These are phyloP conservation scores for Apostasia ramifera DNA, from an alignment of 106 monocot genomes.

Conservation along the genomic window DNA sequence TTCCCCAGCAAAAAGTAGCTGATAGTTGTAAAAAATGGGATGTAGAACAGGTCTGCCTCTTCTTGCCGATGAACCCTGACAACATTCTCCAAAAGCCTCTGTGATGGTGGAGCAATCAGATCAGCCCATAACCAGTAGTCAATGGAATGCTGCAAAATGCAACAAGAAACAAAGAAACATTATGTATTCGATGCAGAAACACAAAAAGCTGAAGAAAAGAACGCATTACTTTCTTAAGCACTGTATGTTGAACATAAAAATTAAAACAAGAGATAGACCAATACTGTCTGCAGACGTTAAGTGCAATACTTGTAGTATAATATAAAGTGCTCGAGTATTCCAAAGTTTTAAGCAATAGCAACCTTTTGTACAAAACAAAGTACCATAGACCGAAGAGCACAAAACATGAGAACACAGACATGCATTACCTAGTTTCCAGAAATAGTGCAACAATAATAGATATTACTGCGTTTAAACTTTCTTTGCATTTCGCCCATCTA, in stretches of 20 bases:
- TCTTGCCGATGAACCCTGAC: constrained; percentile 68
- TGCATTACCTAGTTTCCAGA: no score
- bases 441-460: no score
- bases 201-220: background rate
- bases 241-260: background rate
- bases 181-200: background rate
- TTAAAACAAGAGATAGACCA: background rate
- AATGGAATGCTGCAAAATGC: constrained; percentile 69
- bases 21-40: constrained; percentile 97
- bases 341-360: no score
- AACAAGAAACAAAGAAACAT: background rate
- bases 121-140: constrained; percentile 97
- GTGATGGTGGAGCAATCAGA: constrained; percentile 78
- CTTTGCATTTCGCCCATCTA: no score
- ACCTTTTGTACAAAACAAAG: no score
- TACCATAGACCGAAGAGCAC: no score
- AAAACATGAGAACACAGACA: no score
- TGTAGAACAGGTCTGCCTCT: constrained; percentile 93
- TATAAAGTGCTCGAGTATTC: background rate
- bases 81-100: constrained; percentile 80
- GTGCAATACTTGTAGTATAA: background rate
- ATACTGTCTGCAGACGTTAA: background rate
- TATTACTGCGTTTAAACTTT: no score
- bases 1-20: constrained; percentile 86
- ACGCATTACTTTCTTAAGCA: no score